Percentiles rank a stretch among this genome's conserved stretches.
Conservation (phyloP, 2,329 filamentous ascomycete genomes). For the Xylariaceae sp. region DNA sequence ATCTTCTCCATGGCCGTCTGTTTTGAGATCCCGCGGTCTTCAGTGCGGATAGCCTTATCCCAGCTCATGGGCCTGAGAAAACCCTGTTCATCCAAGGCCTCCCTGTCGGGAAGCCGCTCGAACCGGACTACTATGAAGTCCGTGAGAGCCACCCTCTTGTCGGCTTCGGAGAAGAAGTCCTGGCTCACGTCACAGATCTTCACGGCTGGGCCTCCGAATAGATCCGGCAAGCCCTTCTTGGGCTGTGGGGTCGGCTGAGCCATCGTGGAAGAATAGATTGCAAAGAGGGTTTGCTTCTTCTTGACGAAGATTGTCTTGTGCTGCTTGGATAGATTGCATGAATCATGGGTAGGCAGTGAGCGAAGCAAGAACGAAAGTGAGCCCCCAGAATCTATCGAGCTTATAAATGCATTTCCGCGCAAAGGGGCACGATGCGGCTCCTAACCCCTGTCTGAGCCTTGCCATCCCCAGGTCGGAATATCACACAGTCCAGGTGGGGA, state of each 20-base stretch:
- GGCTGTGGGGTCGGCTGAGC: neutral
- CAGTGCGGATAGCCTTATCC: slow-evolving; percentile 34
- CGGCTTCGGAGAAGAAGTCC: slow-evolving; percentile 35
- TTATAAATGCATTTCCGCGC: no score
- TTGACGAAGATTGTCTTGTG: no score
- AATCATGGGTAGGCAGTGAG: no score
- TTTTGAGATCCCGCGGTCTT: slow-evolving; percentile 36
- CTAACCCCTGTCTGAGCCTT: no score
- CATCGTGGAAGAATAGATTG: no score
- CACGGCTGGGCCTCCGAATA: neutral
- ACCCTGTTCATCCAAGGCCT: slow-evolving; percentile 37
- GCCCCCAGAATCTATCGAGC: no score
- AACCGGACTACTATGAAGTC: slow-evolving; percentile 39
- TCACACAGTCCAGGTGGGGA: no score
- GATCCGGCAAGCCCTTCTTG: neutral
- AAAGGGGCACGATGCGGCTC: no score
- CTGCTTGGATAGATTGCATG: no score
- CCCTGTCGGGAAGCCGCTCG: slow-evolving; percentile 34
- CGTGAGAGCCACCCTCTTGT: slow-evolving; percentile 38
- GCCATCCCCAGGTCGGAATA: no score
- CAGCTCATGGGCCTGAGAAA: slow-evolving; percentile 35
- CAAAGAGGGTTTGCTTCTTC: no score
- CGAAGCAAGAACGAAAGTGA: no score
- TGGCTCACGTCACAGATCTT: slow-evolving; percentile 35
- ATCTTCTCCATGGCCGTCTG: slow-evolving; percentile 36